These are phyloP conservation scores for Thalassiosira mediterranea DNA, from an alignment of 352 stramenopile species.

Conservation along the genomic window DNA sequence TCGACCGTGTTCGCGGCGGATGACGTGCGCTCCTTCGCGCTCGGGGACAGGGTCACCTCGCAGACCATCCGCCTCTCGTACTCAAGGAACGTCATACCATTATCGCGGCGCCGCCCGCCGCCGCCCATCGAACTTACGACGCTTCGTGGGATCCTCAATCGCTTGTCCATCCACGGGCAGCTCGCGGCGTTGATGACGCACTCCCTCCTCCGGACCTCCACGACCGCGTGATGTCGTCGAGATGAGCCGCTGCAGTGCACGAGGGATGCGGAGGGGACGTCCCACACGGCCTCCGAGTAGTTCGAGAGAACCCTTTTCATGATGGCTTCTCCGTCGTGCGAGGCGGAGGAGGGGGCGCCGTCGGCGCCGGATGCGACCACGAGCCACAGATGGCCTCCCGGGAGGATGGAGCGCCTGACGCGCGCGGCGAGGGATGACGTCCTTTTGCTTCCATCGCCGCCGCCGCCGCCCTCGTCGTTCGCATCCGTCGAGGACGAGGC, in stretches of 20 bases:
- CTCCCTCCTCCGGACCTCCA: conserved; percentile 51
- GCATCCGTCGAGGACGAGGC: neutral
- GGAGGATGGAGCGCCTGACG: no score
- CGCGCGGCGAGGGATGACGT: conserved; percentile 28
- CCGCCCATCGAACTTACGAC: conserved; percentile 6
- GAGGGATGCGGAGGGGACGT: no score
- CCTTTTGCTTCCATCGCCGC: neutral
- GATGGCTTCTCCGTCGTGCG: no score
- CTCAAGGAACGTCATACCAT: conserved; percentile 40
- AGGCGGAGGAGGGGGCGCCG: no score
- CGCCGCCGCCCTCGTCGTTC: neutral
- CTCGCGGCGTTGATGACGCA: conserved; percentile 49
- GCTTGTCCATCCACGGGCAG: conserved; percentile 50
- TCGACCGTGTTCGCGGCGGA: conserved; percentile 16
- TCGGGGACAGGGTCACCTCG: conserved; percentile 32
- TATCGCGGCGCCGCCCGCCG: conserved; percentile 24
- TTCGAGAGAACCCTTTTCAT: no score
- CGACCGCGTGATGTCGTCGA: no score
- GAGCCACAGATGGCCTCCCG: no score
- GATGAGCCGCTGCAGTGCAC: no score
- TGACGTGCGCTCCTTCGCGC: conserved; percentile 20
- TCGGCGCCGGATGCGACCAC: no score
- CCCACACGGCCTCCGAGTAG: no score
- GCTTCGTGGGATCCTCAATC: no score
- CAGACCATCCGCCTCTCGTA: conserved; percentile 31